Evolutionary conservation across 2,329 filamentous ascomycete genomes (phyloP).

Genomic region (Pseudogymnoascus sp.): DNA sequence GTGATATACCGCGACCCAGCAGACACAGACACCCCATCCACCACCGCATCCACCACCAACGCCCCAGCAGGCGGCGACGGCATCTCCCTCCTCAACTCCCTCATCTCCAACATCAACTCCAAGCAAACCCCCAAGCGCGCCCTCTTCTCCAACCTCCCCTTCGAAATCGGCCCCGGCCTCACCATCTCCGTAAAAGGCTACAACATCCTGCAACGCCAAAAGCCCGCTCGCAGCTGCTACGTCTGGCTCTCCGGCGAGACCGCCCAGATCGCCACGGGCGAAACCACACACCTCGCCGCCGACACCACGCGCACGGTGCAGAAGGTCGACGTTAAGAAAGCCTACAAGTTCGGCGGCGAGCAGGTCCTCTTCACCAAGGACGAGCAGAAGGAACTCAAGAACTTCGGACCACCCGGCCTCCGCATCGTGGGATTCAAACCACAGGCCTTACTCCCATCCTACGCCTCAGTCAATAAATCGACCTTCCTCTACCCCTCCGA

Average conservation of each 20-base stretch:
- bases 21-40: conserved; percentile 58
- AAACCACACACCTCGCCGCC: conserved; percentile 67
- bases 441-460: conserved; percentile 62
- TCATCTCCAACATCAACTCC: conserved; percentile 83
- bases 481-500: conserved; percentile 94
- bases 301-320: conserved; percentile 71
- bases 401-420: conserved; percentile 76
- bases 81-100: conserved; percentile 66
- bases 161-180: conserved; percentile 79
- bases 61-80: conserved; percentile 65
- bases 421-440: conserved; percentile 93
- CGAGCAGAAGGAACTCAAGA: conserved; percentile 67
- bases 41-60: conserved; percentile 47
- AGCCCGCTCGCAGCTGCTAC: conserved; percentile 73
- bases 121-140: conserved; percentile 80
- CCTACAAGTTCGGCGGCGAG: conserved; percentile 92
- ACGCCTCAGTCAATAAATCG: conserved; percentile 79
- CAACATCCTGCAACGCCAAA: conserved; percentile 77
- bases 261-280: conserved; percentile 67
- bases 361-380: conserved; percentile 79
- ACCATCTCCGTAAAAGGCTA: conserved; percentile 91
- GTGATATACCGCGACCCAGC: conserved; percentile 77
- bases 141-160: conserved; percentile 75
- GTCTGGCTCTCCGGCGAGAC: conserved; percentile 83
- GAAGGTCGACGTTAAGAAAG: conserved; percentile 76